These are phyloP conservation scores for Euphorbia lathyris DNA, from an alignment of 345 rosid genomes.

Conservation along the genomic window DNA sequence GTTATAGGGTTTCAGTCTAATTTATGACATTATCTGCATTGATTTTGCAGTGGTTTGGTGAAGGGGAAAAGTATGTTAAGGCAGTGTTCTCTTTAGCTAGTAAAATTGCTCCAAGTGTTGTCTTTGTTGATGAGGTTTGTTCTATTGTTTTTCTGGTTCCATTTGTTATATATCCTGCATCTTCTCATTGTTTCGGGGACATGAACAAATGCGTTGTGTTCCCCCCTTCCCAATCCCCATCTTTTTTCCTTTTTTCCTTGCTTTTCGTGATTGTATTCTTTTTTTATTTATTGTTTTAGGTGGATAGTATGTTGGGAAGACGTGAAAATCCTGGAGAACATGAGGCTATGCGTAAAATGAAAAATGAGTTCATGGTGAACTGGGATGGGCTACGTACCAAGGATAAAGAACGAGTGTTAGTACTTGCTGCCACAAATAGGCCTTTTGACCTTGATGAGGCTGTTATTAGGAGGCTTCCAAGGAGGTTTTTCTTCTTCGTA, in stretches of 20 bases:
- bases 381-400: constrained; percentile 98
- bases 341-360: constrained; percentile 99
- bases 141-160: not conserved
- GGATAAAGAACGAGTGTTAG: constrained; percentile 92
- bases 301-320: constrained; percentile 98
- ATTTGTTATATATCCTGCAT: not conserved
- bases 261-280: not conserved
- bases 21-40: constrained; percentile 13
- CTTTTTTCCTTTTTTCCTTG: not conserved
- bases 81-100: constrained; percentile 98
- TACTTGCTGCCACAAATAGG: constrained; percentile 94
- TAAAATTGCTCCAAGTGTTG: constrained; percentile 96
- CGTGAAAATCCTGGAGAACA: constrained; percentile 99
- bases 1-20: constrained; percentile 6
- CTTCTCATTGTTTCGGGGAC: not conserved
- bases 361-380: constrained; percentile 97
- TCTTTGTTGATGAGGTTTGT: constrained; percentile 96
- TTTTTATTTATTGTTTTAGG: constrained; percentile 38
- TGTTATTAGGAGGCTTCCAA: constrained; percentile 93
- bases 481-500: constrained; percentile 47
- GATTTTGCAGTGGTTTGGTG: constrained; percentile 95
- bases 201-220: too few species aligned
- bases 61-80: constrained; percentile 98
- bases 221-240: not conserved
- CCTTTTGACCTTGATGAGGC: constrained; percentile 99